phyloP scores from a whole-genome alignment of 2,329 filamentous ascomycete species.

The Xylariaceae sp. region DNA sequence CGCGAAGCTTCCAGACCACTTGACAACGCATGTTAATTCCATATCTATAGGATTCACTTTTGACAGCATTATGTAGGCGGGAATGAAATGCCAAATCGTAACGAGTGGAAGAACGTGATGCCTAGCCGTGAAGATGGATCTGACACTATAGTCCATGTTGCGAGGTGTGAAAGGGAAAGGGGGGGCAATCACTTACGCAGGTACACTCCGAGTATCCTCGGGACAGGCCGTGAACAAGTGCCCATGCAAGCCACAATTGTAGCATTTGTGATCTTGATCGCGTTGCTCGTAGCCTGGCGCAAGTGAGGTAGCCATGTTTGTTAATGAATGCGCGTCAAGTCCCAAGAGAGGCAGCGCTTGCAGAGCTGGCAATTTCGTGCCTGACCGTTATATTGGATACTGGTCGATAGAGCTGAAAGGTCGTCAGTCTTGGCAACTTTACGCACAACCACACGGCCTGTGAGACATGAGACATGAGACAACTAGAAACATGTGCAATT shows the following conservation, averaged over 20 bases:
- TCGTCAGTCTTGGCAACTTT: too few species aligned
- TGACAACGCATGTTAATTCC: slow-evolving; percentile 9
- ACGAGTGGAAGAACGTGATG: too few species aligned
- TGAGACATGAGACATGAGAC: too few species aligned
- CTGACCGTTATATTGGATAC: too few species aligned
- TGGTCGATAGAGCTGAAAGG: too few species aligned
- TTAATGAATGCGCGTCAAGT: not conserved
- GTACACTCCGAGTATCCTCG: slow-evolving; percentile 30
- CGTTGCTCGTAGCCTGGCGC: slow-evolving; percentile 25
- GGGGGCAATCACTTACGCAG: slow-evolving; percentile 27
- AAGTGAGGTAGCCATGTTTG: slow-evolving; percentile 23
- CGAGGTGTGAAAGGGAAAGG: not conserved
- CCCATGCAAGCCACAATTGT: slow-evolving; percentile 32
- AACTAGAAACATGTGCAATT: too few species aligned
- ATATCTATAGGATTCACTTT: not conserved
- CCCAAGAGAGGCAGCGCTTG: not conserved
- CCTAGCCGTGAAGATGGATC: too few species aligned
- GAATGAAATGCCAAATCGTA: not conserved
- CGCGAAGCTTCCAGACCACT: slow-evolving; percentile 31
- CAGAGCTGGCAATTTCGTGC: not conserved
- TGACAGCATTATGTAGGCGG: not conserved
- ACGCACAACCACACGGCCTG: too few species aligned
- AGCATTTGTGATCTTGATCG: slow-evolving; percentile 28
- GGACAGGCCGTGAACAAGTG: slow-evolving; percentile 32
- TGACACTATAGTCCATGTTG: not conserved